These are phyloP conservation scores for Pseudozyma tsukubaensis DNA, from an alignment of 1,284 basidiomycete genomes.

Conservation along the genomic window DNA sequence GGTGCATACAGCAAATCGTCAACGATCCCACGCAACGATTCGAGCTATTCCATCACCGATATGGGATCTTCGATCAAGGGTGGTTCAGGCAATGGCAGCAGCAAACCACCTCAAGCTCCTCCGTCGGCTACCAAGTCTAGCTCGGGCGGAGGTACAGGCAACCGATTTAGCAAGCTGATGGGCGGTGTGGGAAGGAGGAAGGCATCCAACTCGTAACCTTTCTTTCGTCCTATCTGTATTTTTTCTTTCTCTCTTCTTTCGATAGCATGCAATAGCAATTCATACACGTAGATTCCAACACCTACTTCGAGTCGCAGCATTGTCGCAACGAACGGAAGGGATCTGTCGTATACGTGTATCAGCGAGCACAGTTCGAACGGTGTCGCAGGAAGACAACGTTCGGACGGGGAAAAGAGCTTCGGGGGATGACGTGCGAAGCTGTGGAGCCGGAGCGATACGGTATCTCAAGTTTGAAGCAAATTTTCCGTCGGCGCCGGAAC, in stretches of 20 bases:
- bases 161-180: constrained; percentile 49
- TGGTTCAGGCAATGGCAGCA: neutral
- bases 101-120: neutral
- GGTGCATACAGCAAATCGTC: constrained; percentile 14
- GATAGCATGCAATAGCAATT: no score
- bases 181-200: constrained; percentile 24
- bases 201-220: constrained; percentile 16
- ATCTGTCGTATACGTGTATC: no score
- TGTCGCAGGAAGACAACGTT: no score
- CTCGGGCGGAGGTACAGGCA: constrained; percentile 10
- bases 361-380: no score
- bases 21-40: constrained; percentile 16
- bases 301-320: no score
- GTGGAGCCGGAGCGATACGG: no score
- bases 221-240: neutral
- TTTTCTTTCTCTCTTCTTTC: neutral
- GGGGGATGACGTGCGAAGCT: no score
- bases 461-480: no score
- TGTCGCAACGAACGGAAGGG: no score
- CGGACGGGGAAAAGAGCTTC: no score
- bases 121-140: constrained; percentile 3
- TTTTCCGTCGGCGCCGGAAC: no score
- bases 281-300: no score
- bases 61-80: constrained; percentile 23
- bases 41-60: constrained; percentile 24